Conservation (phyloP, 257 asterid species). For the Nicotiana otophora region DNA sequence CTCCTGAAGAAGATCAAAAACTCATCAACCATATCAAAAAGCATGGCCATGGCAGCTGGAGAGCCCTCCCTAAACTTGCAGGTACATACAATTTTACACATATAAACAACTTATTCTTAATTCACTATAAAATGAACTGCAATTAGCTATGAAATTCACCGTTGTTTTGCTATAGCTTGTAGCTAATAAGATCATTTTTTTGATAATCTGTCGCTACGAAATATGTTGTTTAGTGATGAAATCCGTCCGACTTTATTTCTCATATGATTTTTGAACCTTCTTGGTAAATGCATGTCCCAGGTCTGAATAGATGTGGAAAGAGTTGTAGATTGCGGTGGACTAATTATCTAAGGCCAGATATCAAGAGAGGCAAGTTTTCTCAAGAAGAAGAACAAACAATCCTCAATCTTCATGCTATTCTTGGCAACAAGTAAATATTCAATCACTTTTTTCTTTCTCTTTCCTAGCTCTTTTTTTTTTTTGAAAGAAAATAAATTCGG, state of each 20-base stretch:
- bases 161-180: too few species aligned
- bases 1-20: slow-evolving; percentile 79
- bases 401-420: slow-evolving; percentile 71
- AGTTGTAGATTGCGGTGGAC: slow-evolving; percentile 91
- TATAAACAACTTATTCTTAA: too few species aligned
- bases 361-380: slow-evolving; percentile 76
- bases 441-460: not conserved
- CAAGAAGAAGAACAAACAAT: slow-evolving; percentile 77
- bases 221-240: too few species aligned
- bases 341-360: slow-evolving; percentile 74
- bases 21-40: slow-evolving; percentile 56
- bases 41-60: slow-evolving; percentile 93
- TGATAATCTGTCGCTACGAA: too few species aligned
- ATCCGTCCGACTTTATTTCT: not conserved
- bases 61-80: slow-evolving; percentile 83
- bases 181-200: too few species aligned
- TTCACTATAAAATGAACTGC: too few species aligned
- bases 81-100: slow-evolving; percentile 25
- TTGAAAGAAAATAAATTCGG: not conserved
- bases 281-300: slow-evolving; percentile 19
- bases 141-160: too few species aligned
- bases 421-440: slow-evolving; percentile 63
- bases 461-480: not conserved
- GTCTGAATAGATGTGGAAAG: slow-evolving; percentile 77
- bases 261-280: not conserved